A percentile compares a stretch with the other conserved stretches of the same genome.
These are phyloP conservation scores for Pyrus betulifolia DNA, from an alignment of 306 rosid species.

Conservation along the genomic window DNA sequence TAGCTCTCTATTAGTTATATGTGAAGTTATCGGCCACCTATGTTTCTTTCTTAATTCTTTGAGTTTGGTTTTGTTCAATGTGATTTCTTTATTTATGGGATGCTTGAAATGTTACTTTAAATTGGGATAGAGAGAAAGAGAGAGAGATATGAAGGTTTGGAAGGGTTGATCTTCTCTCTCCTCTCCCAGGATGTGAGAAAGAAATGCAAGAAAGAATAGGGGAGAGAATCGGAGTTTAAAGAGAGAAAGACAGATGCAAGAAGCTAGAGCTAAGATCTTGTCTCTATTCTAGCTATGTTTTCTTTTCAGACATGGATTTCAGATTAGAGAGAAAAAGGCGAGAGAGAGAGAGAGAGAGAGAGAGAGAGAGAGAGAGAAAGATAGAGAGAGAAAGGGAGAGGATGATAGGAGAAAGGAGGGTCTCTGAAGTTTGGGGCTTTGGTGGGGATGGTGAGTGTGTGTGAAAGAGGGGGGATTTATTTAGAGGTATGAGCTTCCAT, in stretches of 20 bases:
- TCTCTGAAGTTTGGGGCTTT: background rate
- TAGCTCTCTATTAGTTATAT: background rate
- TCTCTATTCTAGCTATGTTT: constrained; percentile 10
- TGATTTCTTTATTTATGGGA: background rate
- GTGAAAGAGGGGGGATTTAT: constrained; percentile 16
- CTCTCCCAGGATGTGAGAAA: constrained; percentile 32
- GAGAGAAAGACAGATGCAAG: background rate
- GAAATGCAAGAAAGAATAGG: constrained; percentile 5
- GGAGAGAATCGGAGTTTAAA: constrained; percentile 1
- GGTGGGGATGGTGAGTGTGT: constrained; percentile 14
- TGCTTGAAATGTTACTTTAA: background rate
- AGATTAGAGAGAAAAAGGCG: constrained; percentile 8
- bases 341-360: background rate
- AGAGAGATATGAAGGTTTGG: background rate
- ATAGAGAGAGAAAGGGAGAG: background rate
- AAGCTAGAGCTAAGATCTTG: background rate
- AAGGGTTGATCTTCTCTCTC: constrained; percentile 26
- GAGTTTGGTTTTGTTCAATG: background rate
- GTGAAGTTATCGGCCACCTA: background rate
- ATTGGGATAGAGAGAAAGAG: background rate
- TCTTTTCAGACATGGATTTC: constrained; percentile 6
- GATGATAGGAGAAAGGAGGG: background rate
- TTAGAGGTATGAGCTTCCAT: constrained; percentile 53
- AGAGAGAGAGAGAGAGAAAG: background rate
- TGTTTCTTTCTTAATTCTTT: background rate